Evolutionary conservation across 1,284 basidiomycete species (phyloP).

Genomic region (Moniliella sp.): DNA sequence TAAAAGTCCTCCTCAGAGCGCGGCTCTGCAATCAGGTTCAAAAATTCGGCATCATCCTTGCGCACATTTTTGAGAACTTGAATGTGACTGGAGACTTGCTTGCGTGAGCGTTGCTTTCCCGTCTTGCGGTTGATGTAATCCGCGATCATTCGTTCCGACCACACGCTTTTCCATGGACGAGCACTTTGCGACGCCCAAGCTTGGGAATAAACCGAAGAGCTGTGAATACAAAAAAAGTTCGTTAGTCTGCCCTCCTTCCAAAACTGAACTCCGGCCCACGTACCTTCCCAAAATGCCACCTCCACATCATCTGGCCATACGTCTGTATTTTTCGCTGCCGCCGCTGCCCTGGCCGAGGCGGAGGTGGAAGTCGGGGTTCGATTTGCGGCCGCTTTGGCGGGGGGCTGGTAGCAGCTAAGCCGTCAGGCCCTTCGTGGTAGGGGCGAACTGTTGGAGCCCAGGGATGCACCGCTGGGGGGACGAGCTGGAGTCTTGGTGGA

Average conservation of each 20-base stretch:
- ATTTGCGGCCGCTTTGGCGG: too few species aligned
- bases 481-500: too few species aligned
- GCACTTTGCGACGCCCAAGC: conserved; percentile 37
- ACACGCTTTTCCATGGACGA: conserved; percentile 38
- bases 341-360: not conserved
- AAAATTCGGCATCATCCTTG: conserved; percentile 32
- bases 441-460: too few species aligned
- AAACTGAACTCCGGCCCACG: conserved; percentile 3
- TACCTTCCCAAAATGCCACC: conserved; percentile 35
- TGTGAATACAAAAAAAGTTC: conserved; percentile 4
- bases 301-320: conserved; percentile 37
- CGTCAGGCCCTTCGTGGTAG: too few species aligned
- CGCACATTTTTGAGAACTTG: conserved; percentile 34
- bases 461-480: too few species aligned
- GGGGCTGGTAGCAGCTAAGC: too few species aligned
- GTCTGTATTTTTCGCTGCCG: conserved; percentile 19
- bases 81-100: conserved; percentile 34
- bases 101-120: conserved; percentile 27
- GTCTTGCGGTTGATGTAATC: conserved; percentile 38
- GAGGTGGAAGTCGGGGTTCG: not conserved
- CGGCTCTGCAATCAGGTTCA: conserved; percentile 30
- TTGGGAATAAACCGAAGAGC: conserved; percentile 36
- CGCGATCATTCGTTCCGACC: conserved; percentile 41
- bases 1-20: conserved; percentile 30
- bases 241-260: not conserved